A percentile compares a stretch with the other conserved stretches of the same genome.
These are phyloP conservation scores for Hysterangium stoloniferum DNA, from an alignment of 768 basidiomycete species.

Conservation along the genomic window DNA sequence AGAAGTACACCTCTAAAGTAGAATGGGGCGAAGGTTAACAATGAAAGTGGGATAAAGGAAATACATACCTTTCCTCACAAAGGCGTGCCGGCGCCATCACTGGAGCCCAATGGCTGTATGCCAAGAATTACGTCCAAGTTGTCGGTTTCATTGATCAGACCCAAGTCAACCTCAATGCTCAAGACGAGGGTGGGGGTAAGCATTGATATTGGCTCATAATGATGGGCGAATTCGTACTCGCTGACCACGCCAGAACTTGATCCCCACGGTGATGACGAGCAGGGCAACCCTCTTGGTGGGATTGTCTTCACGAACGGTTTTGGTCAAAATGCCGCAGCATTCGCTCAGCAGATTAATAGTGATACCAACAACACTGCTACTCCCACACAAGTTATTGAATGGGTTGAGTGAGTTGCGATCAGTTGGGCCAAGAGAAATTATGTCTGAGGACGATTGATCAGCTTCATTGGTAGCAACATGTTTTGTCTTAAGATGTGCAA, in stretches of 20 bases:
- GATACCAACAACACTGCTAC: background rate
- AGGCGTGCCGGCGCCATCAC: conserved; percentile 17
- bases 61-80: no score
- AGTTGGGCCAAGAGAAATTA: no score
- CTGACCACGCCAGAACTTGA: conserved; percentile 9
- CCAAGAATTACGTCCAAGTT: background rate
- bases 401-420: conserved; percentile 8
- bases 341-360: background rate
- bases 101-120: conserved; percentile 10
- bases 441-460: background rate
- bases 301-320: conserved; percentile 12
- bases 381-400: conserved; percentile 8
- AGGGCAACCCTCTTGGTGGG: background rate
- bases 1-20: no score
- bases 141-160: background rate
- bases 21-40: no score
- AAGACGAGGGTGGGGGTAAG: background rate
- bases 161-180: background rate
- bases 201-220: background rate
- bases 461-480: conserved; percentile 12
- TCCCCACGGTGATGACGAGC: background rate
- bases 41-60: no score
- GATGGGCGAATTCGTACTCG: no score
- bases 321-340: conserved; percentile 1
- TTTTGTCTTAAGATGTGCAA: conserved; percentile 15